Evolutionary conservation across 441 rosid genomes (phyloP).

Genomic region (Sinapis alba): DNA sequence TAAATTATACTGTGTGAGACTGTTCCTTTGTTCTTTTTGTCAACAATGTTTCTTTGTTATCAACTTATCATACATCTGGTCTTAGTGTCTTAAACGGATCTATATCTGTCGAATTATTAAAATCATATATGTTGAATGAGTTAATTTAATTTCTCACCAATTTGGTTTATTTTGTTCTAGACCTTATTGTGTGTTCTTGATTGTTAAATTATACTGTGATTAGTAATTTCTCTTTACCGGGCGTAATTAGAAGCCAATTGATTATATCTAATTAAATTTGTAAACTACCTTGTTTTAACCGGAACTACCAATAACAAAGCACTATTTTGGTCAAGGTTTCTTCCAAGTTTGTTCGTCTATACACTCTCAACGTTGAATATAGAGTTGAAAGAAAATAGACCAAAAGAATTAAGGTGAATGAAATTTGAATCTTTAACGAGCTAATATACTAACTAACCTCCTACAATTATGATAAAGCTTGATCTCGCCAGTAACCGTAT

Average conservation of each 20-base stretch:
- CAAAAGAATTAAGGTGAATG: background rate
- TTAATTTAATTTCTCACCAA: background rate
- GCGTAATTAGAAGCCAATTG: background rate
- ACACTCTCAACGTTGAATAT: background rate
- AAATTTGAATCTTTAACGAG: background rate
- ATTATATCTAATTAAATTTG: background rate
- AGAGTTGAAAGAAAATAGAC: background rate
- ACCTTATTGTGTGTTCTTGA: background rate
- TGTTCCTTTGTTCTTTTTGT: conserved; percentile 26
- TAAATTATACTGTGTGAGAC: conserved; percentile 18
- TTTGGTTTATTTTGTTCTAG: background rate
- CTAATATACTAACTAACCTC: background rate
- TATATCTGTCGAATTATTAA: background rate
- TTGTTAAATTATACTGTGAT: background rate
- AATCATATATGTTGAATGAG: conserved; percentile 12
- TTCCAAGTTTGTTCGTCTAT: background rate
- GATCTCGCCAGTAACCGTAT: background rate
- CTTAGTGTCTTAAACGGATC: background rate
- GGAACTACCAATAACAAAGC: background rate
- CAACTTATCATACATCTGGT: background rate
- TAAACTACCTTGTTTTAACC: background rate
- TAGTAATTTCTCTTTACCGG: background rate
- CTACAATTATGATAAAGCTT: background rate
- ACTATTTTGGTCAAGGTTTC: conserved; percentile 4
- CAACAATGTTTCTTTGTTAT: conserved; percentile 20